Evolutionary conservation across 2,329 filamentous ascomycete genomes (phyloP).

Genomic region (Botryotinia globosa): DNA sequence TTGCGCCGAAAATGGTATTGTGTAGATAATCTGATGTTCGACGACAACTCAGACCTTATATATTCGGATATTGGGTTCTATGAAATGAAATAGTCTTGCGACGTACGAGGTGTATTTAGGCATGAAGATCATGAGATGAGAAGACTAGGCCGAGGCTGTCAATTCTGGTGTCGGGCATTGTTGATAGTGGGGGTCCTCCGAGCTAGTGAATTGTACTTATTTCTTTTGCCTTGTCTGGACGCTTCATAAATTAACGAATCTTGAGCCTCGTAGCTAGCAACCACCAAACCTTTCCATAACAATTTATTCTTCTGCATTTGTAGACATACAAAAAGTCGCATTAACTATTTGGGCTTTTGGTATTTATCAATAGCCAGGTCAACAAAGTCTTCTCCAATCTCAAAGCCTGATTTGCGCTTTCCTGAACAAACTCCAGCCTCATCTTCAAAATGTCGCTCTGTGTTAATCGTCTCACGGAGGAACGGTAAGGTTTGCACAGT

Average conservation of each 20-base stretch:
- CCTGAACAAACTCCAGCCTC: conserved; percentile 8
- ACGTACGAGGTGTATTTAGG: background rate
- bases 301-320: background rate
- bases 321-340: background rate
- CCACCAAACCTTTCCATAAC: conserved; percentile 14
- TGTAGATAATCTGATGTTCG: background rate
- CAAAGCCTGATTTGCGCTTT: background rate
- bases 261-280: conserved; percentile 18
- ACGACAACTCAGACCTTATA: background rate
- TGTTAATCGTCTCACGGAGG: conserved; percentile 81
- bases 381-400: background rate
- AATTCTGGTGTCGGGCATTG: conserved; percentile 8
- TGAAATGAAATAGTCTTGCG: background rate
- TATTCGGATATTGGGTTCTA: background rate
- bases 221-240: conserved; percentile 17
- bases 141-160: conserved; percentile 18
- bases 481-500: conserved; percentile 42
- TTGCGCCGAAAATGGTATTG: conserved; percentile 7
- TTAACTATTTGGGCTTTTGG: background rate
- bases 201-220: conserved; percentile 12
- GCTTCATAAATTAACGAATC: conserved; percentile 13
- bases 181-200: background rate
- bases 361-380: background rate
- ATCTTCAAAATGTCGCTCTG: conserved; percentile 71
- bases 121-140: background rate